Conservation (phyloP, 805 yeast species). For the Schizosaccharomyces osmophilus region DNA sequence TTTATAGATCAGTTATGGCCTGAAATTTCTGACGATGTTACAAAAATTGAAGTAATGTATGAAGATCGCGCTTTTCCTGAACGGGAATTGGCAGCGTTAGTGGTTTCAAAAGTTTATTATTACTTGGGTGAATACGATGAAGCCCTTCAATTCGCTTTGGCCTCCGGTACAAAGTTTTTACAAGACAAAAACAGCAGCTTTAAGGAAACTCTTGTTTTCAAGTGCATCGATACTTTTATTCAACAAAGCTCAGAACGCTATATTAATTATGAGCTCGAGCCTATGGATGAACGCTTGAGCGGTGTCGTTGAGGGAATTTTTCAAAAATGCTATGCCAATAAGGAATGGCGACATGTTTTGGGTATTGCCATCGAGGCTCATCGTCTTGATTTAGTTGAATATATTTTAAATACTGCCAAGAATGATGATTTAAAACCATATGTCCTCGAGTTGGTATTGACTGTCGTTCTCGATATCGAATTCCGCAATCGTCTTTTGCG, state of each 20-base stretch:
- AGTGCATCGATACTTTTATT: conserved; percentile 70
- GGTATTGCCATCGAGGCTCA: conserved; percentile 80
- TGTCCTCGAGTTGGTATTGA: conserved; percentile 40
- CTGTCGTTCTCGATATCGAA: conserved; percentile 35
- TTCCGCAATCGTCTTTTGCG: conserved; percentile 34
- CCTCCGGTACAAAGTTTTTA: conserved; percentile 60
- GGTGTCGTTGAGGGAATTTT: conserved; percentile 70
- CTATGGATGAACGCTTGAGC: conserved; percentile 31
- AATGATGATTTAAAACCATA: conserved; percentile 31
- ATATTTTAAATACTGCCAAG: conserved; percentile 17
- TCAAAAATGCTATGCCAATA: conserved; percentile 42
- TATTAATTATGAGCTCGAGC: conserved; percentile 4
- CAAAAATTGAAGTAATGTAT: conserved; percentile 71
- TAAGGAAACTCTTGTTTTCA: conserved; percentile 79
- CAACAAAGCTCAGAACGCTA: conserved; percentile 26
- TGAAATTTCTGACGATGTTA: conserved; percentile 73
- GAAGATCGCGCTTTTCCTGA: conserved; percentile 62
- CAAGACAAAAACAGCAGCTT: conserved; percentile 56
- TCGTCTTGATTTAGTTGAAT: conserved; percentile 48
- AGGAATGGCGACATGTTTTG: conserved; percentile 56
- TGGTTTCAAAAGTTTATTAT: conserved; percentile 67
- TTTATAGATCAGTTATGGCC: conserved; percentile 90
- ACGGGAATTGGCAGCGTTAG: conserved; percentile 65
- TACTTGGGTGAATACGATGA: conserved; percentile 83
- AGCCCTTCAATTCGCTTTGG: conserved; percentile 69